A percentile compares a stretch with the other conserved stretches of the same genome.
Conservation (phyloP, 2,329 filamentous ascomycete genomes). For the Microcyclosporella mali region DNA sequence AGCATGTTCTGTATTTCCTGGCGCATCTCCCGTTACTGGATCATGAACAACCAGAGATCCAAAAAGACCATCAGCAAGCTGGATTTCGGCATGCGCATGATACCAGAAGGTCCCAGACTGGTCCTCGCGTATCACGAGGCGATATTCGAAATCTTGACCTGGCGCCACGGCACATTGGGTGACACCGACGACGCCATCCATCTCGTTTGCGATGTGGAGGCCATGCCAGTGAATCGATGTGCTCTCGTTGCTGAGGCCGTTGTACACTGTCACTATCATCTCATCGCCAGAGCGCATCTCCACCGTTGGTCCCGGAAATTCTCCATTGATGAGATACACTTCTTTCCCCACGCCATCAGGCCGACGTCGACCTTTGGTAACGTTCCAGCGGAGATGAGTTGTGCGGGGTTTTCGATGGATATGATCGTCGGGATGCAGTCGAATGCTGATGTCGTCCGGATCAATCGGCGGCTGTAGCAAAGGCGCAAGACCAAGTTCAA, state of each 20-base stretch:
- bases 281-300: constrained; percentile 43
- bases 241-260: constrained; percentile 31
- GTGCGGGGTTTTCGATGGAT: constrained; percentile 8
- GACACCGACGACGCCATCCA: constrained; percentile 19
- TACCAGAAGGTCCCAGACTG: constrained; percentile 42
- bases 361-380: constrained; percentile 8
- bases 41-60: constrained; percentile 43
- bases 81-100: constrained; percentile 39
- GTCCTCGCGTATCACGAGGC: constrained; percentile 19
- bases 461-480: not conserved
- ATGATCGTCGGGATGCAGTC: constrained; percentile 14
- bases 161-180: constrained; percentile 17
- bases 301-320: constrained; percentile 46
- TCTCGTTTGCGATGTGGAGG: constrained; percentile 11
- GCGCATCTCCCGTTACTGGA: constrained; percentile 18
- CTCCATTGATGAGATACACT: constrained; percentile 47
- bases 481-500: constrained; percentile 5
- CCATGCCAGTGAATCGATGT: constrained; percentile 45
- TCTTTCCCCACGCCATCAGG: constrained; percentile 44
- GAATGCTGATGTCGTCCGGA: constrained; percentile 2
- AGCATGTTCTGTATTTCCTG: constrained; percentile 7
- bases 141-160: constrained; percentile 32
- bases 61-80: constrained; percentile 42
- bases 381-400: constrained; percentile 11
- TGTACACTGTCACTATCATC: constrained; percentile 39